Evolutionary conservation across 2,329 filamentous ascomycete genomes (phyloP).

Genomic region (Phyllosticta citrichinensis): DNA sequence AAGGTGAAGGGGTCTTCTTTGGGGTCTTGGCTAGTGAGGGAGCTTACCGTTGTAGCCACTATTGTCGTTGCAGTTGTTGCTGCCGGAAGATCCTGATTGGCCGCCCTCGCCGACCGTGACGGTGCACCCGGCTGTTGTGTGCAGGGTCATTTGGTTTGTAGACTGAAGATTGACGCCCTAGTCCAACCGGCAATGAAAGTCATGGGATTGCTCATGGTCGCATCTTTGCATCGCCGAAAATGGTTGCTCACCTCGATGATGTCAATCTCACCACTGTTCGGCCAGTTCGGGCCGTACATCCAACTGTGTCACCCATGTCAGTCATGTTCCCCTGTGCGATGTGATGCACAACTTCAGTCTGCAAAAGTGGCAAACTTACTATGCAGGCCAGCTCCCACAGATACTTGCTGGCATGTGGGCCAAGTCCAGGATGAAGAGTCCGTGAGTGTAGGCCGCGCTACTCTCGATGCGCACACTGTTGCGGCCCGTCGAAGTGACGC

Average conservation of each 20-base stretch:
- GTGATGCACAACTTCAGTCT: background rate
- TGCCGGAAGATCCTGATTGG: conserved; percentile 20
- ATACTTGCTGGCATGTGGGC: conserved; percentile 24
- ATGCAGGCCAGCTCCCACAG: conserved; percentile 32
- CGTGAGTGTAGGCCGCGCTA: conserved; percentile 27
- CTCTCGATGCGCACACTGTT: conserved; percentile 28
- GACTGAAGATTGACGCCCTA: conserved; percentile 29
- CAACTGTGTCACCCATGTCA: conserved; percentile 17
- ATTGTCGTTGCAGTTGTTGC: conserved; percentile 26
- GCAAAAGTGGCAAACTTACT: conserved; percentile 16
- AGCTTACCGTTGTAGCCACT: conserved; percentile 18
- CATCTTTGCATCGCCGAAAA: background rate
- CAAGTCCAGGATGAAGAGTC: conserved; percentile 30
- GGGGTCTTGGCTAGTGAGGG: background rate
- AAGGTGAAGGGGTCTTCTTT: background rate
- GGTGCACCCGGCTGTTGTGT: conserved; percentile 26
- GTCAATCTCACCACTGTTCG: conserved; percentile 28
- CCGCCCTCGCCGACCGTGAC: conserved; percentile 24
- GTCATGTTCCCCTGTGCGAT: background rate
- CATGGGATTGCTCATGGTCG: conserved; percentile 16
- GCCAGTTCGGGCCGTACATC: conserved; percentile 32
- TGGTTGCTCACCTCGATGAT: conserved; percentile 12
- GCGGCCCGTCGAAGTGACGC: conserved; percentile 21
- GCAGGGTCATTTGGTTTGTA: conserved; percentile 28
- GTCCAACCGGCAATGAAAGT: background rate